These are phyloP conservation scores for Penicillium roqueforti DNA, from an alignment of 495 filamentous ascomycete species.

Conservation along the genomic window DNA sequence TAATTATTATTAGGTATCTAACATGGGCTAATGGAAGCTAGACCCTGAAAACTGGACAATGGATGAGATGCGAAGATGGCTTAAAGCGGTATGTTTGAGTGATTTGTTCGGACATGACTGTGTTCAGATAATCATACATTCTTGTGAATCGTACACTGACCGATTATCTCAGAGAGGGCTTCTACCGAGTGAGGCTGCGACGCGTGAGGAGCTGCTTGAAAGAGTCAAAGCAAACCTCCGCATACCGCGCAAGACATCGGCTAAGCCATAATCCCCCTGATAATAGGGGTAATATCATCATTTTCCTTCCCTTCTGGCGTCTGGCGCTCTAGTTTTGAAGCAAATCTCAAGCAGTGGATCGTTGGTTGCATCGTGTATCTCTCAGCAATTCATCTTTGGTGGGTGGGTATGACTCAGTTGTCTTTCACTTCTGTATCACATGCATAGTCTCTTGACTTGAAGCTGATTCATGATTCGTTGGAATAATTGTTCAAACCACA, in stretches of 20 bases:
- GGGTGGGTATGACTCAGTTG: not conserved
- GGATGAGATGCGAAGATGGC: slow-evolving; percentile 70
- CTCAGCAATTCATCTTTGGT: not conserved
- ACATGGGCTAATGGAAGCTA: slow-evolving; percentile 11
- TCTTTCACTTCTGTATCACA: not conserved
- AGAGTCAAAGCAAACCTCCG: slow-evolving; percentile 77
- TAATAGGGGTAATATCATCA: not conserved
- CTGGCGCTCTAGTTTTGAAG: not conserved
- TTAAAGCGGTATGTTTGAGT: slow-evolving; percentile 58
- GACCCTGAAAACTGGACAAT: slow-evolving; percentile 70
- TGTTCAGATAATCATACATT: not conserved
- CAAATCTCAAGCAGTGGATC: not conserved
- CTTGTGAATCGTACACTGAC: not conserved
- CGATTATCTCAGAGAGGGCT: slow-evolving; percentile 60
- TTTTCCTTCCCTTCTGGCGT: not conserved
- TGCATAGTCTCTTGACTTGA: not conserved
- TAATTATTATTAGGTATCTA: not conserved
- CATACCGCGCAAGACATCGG: slow-evolving; percentile 29
- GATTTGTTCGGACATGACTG: not conserved
- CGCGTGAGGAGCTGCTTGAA: slow-evolving; percentile 72
- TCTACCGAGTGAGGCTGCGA: slow-evolving; percentile 59
- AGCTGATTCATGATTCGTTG: not conserved
- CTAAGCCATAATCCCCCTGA: slow-evolving; percentile 9
- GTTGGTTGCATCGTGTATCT: not conserved
- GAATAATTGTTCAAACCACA: slow-evolving; percentile 39